These are phyloP conservation scores for Mucuna pruriens DNA, from an alignment of 306 rosid genomes.

Conservation along the genomic window DNA sequence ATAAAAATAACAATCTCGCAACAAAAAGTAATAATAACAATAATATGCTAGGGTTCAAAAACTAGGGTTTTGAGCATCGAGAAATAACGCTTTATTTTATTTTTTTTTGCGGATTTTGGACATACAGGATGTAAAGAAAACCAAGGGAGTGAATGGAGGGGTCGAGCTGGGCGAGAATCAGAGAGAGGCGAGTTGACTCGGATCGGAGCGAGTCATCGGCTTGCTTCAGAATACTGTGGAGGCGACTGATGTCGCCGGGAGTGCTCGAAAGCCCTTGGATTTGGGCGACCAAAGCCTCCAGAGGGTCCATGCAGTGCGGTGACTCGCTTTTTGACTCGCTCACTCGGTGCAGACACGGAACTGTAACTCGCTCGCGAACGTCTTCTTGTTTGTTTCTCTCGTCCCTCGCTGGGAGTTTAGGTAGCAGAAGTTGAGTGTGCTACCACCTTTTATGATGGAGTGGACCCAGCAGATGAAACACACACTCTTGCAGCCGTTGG, in stretches of 20 bases:
- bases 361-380: not conserved
- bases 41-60: not conserved
- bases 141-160: constrained; percentile 78
- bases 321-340: not conserved
- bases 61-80: not conserved
- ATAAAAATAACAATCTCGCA: not conserved
- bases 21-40: not conserved
- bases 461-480: not conserved
- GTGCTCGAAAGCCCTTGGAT: constrained; percentile 68
- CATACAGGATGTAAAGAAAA: constrained; percentile 70
- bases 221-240: constrained; percentile 63
- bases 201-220: constrained; percentile 66
- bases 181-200: constrained; percentile 58
- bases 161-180: constrained; percentile 69
- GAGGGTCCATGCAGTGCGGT: constrained; percentile 39
- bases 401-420: not conserved
- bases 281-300: constrained; percentile 54
- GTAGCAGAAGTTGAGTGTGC: not conserved
- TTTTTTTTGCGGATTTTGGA: not conserved
- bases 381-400: not conserved
- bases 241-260: constrained; percentile 52
- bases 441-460: not conserved
- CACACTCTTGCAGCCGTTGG: not conserved
- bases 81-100: not conserved
- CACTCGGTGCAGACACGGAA: not conserved